Percentiles rank a stretch among this genome's conserved stretches.
Evolutionary conservation across 345 rosid genomes (phyloP).

Genomic region (Populus deltoides): DNA sequence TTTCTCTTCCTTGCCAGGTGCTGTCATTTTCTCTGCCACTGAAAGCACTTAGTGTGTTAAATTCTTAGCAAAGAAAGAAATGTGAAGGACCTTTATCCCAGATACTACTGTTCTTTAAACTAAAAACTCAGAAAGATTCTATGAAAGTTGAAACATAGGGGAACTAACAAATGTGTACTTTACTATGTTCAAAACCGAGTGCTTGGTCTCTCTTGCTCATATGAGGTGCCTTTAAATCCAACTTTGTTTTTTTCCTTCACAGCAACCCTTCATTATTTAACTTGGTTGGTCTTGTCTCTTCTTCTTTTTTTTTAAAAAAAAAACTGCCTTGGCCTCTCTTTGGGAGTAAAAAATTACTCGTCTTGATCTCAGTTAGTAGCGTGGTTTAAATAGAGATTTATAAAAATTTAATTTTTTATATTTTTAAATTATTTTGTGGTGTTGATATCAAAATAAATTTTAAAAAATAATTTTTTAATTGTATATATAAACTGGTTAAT

Average conservation of each 20-base stretch:
- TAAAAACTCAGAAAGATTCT: neutral
- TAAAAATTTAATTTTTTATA: too few relatives aligned
- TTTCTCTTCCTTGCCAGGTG: constrained; percentile 25
- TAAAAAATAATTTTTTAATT: too few relatives aligned
- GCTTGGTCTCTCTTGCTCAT: neutral
- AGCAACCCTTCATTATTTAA: neutral
- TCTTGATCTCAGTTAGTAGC: too few relatives aligned
- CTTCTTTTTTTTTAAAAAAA: too few relatives aligned
- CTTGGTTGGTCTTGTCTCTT: neutral
- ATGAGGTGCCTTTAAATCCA: neutral
- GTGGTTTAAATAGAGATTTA: too few relatives aligned
- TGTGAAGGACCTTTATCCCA: neutral
- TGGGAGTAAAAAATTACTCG: too few relatives aligned
- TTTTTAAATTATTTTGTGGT: too few relatives aligned
- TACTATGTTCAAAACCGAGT: neutral
- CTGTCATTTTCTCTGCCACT: constrained; percentile 28
- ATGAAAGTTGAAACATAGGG: neutral
- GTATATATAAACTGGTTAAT: too few relatives aligned
- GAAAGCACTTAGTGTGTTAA: neutral
- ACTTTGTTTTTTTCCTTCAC: neutral
- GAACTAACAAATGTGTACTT: too few relatives aligned
- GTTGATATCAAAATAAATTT: too few relatives aligned
- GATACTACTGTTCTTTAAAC: neutral
- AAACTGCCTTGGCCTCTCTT: too few relatives aligned
- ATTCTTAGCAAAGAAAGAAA: neutral